Conservation (phyloP, 495 filamentous ascomycete species). For the Cairneyella variabilis region DNA sequence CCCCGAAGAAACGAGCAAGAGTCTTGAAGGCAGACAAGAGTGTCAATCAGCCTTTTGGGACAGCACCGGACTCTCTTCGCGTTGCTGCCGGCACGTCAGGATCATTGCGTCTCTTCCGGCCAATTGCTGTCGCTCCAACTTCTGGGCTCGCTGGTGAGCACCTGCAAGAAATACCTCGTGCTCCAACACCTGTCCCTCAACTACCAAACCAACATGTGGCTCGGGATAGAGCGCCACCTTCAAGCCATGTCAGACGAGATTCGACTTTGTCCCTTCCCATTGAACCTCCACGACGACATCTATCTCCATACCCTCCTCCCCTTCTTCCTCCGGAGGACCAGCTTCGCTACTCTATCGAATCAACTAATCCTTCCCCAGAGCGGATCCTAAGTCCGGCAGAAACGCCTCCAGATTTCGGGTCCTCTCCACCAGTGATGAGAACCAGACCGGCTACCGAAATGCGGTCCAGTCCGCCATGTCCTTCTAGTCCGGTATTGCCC, state of each 20-base stretch:
- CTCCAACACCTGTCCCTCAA: conserved; percentile 74
- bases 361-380: conserved; percentile 52
- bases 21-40: conserved; percentile 65
- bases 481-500: conserved; percentile 74
- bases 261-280: conserved; percentile 13
- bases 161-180: conserved; percentile 72
- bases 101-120: conserved; percentile 81
- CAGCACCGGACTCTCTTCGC: conserved; percentile 72
- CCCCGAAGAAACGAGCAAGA: conserved; percentile 69
- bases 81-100: conserved; percentile 84
- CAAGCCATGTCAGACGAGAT: conserved; percentile 17
- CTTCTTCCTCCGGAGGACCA: conserved; percentile 15
- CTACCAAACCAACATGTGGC: conserved; percentile 27
- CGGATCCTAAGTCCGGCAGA: conserved; percentile 48
- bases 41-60: conserved; percentile 63
- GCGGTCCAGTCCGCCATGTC: conserved; percentile 43
- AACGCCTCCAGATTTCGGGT: conserved; percentile 63
- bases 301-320: conserved; percentile 42
- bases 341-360: conserved; percentile 29
- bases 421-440: conserved; percentile 72
- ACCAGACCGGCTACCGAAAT: conserved; percentile 35
- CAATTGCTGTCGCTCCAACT: conserved; percentile 53
- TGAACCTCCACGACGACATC: conserved; percentile 28
- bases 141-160: conserved; percentile 40
- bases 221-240: conserved; percentile 21